Base-by-base conservation (phyloP, 1,284 basidiomycete genomes). In the Ceraceosorus guamensis region DNA sequence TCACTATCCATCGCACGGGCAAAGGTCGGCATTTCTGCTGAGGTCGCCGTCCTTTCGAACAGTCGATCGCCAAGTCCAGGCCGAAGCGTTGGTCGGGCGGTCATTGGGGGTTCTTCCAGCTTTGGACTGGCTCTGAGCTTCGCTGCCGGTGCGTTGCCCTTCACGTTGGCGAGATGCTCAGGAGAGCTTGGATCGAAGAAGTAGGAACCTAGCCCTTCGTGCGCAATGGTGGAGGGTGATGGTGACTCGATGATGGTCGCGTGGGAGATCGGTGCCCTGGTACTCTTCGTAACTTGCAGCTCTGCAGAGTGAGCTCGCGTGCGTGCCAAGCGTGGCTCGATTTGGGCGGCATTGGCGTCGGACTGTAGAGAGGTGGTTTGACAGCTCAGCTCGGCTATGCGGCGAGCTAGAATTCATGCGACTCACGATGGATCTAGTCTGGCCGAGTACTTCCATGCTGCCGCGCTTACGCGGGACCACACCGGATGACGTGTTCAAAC, bases 121-220 rank as follows among this genome's bases (percentile, higher is more conserved):
- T 30, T 6, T n/a, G 35, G 18, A 4, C 8, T 4, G 37, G 5
- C 4, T 13, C 8, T 16, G 44, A 24, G 13, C 10, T 41, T 5
- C 32, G 50, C 31, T n/a, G 50, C 32, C 46, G 18, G 50, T n/a
- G 8, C 18, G 10, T 43, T 43, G 10, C 39, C 39, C 39, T 43
- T 43, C 39, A 43, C 10, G 10, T 43, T 35, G 10, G 39, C 10
- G 46, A 34, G 11, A 24, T 50, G 48, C 45, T 72, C 61, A 13
- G 71, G 71, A 10, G 70, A 72, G 41, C 67, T 47, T 1, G 71
- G 71, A 32, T 71, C 60, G 53, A 61, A 70, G 49, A 73, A 73
- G 60, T 69, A 73, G 53, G 54, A 60, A 14, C 62, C 67, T 54
- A 73, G 66, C 43, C 60, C 50, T 3, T 61, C 64, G 1, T 57